Conservation (phyloP, 257 asterid genomes). For the Datura wrightii region DNA sequence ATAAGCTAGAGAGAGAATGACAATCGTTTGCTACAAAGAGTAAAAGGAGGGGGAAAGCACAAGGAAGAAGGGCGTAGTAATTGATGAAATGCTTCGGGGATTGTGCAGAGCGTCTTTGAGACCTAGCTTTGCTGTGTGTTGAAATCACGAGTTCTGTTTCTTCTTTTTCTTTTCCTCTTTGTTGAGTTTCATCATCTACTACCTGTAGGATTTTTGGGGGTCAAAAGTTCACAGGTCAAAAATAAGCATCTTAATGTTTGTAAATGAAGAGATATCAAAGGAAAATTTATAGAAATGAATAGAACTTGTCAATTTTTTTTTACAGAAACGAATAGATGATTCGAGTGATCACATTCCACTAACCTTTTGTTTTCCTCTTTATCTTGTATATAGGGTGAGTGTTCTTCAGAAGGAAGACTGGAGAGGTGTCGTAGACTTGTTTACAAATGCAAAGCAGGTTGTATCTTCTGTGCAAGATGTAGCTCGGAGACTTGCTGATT, state of each 20-base stretch:
- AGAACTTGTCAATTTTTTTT: too few relatives aligned
- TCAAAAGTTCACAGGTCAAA: neutral
- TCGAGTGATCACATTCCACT: conserved; percentile 44
- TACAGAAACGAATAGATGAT: neutral
- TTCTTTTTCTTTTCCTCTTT: neutral
- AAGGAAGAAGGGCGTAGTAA: neutral
- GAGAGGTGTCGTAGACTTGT: conserved; percentile 80
- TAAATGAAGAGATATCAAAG: neutral
- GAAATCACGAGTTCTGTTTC: conserved; percentile 17
- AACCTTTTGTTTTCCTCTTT: conserved; percentile 13
- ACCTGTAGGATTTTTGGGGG: neutral
- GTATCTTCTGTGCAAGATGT: conserved; percentile 87
- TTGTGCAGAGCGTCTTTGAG: neutral
- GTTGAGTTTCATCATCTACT: neutral
- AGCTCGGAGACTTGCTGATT: conserved; percentile 79
- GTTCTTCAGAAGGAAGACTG: conserved; percentile 81
- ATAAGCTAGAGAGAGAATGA: neutral
- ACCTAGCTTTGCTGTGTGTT: neutral
- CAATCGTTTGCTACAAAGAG: conserved; percentile 13
- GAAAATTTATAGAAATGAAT: neutral
- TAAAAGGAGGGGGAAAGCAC: neutral
- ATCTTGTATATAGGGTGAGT: conserved; percentile 59
- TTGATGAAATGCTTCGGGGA: neutral
- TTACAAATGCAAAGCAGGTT: conserved; percentile 86
- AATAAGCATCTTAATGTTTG: neutral